Evolutionary conservation across 805 yeast species (phyloP).

Genomic region (Danielia reshetovae): DNA sequence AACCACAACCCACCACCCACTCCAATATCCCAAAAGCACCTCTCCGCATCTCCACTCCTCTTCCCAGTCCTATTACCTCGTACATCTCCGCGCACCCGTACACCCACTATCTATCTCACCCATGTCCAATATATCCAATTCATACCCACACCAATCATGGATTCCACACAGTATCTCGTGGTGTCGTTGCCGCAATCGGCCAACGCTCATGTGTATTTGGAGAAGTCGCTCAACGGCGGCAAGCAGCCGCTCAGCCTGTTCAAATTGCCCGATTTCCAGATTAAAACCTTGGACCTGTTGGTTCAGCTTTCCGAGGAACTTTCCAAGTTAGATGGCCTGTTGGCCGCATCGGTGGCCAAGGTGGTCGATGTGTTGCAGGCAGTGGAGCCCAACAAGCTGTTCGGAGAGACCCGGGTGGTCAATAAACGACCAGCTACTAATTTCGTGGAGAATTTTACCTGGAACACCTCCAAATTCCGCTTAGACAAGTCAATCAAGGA

Average conservation of each 20-base stretch:
- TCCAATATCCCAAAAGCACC: too few species aligned
- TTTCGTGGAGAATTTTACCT: slow-evolving; percentile 69
- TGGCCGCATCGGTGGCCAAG: slow-evolving; percentile 65
- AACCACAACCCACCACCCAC: too few species aligned
- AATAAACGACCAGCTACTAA: slow-evolving; percentile 50
- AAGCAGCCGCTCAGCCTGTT: slow-evolving; percentile 54
- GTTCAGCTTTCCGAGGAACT: slow-evolving; percentile 91
- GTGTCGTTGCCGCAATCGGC: slow-evolving; percentile 58
- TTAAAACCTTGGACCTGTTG: slow-evolving; percentile 89
- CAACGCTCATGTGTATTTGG: slow-evolving; percentile 51
- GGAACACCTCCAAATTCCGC: slow-evolving; percentile 87
- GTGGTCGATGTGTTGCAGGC: slow-evolving; percentile 66
- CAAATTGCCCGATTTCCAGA: slow-evolving; percentile 79
- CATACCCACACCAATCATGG: slow-evolving; percentile 17
- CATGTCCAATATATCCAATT: slow-evolving; percentile 1
- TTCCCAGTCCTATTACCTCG: too few species aligned
- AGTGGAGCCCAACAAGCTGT: slow-evolving; percentile 19
- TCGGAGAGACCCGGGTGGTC: slow-evolving; percentile 32
- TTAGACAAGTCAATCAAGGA: slow-evolving; percentile 79
- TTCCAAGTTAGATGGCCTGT: slow-evolving; percentile 74
- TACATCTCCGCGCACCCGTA: slow-evolving; percentile 2
- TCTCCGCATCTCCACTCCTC: too few species aligned
- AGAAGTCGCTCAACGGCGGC: slow-evolving; percentile 53
- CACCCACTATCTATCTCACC: slow-evolving; percentile 5
- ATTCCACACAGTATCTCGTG: slow-evolving; percentile 44